Base-by-base conservation (phyloP, 2,329 filamentous ascomycete species). In the Fusarium sp. region DNA sequence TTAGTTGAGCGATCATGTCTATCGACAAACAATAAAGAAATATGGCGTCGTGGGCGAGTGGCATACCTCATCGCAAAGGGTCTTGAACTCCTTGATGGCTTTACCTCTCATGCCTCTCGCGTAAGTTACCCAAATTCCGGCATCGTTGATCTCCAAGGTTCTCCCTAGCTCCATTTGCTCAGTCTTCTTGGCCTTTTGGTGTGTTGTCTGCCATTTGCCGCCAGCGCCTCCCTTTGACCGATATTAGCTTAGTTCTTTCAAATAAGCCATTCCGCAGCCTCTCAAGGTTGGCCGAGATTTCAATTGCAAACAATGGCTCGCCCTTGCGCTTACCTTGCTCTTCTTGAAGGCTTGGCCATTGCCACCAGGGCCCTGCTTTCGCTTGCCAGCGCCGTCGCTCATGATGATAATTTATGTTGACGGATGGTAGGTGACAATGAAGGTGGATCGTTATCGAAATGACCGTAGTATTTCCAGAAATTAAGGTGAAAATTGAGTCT, bases 81-180 rank as follows among this genome's bases (percentile, higher is more conserved):
- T 80, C 61, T 84, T 84, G 67, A 94, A 84, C 77, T 95, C 92
- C 52, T 85, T 83, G 4, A 91, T 86, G 16, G 92, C 91, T 78
- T 90, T 91, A 44, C 84, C 84, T 79, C 93, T 91, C 82, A 92
- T 91, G 70, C 88, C 88, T 76, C 91, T 87, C 54, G 91, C 88
- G 77, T 91, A 94, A 0, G 92, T 94, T 29, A 91, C 90, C 91
- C 92, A 95, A 62, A 95, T 89, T 8, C 92, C 92, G 55, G 85
- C 83, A 74, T 94, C 91, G 8, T 92, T 91, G 8, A 90, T 83
- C 72, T 92, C 87, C 49, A 94, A 80, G 15, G 79, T 76, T 41
- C 80, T 83, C 43, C 83, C 84, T 70, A 80, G 71, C 41, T 81
- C 81, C 16, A 79, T 80, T 65, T 80, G 78, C 53, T 80, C 78